A percentile compares a stretch with the other conserved stretches of the same genome.
Conservation (phyloP, 768 basidiomycete species). For the Infundibulicybe gibba region DNA sequence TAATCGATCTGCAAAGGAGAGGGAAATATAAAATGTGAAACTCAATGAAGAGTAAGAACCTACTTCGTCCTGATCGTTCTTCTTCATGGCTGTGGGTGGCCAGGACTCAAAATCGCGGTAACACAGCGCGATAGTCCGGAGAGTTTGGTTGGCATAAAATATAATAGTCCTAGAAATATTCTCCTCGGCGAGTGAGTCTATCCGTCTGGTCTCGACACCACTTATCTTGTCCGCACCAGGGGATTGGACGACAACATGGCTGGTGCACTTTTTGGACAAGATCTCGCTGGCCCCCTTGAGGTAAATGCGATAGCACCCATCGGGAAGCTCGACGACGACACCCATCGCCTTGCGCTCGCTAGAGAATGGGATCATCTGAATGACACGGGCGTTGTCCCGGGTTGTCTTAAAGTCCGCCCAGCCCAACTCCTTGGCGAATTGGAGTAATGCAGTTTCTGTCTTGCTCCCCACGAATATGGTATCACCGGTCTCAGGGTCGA, state of each 20-base stretch:
- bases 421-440: conserved; percentile 75
- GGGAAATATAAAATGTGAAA: conserved; percentile 8
- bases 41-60: conserved; percentile 9
- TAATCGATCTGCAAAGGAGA: conserved; percentile 52
- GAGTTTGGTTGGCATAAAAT: conserved; percentile 95
- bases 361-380: conserved; percentile 93
- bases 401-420: conserved; percentile 73
- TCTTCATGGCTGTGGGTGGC: conserved; percentile 60
- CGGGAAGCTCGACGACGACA: conserved; percentile 64
- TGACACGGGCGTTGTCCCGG: conserved; percentile 55
- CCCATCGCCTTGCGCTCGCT: conserved; percentile 95
- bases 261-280: conserved; percentile 69
- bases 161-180: conserved; percentile 94
- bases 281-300: conserved; percentile 96
- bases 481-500: conserved; percentile 55
- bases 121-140: conserved; percentile 92
- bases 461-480: conserved; percentile 83
- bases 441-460: conserved; percentile 90
- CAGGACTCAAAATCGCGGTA: conserved; percentile 85
- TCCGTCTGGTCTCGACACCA: conserved; percentile 53
- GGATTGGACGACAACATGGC: conserved; percentile 64
- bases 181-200: conserved; percentile 65
- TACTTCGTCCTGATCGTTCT: conserved; percentile 52
- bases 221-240: conserved; percentile 11
- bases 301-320: conserved; percentile 63